A percentile compares a stretch with the other conserved stretches of the same genome.
phyloP scores from a whole-genome alignment of 768 basidiomycete species.

The Mycena vulgaris region DNA sequence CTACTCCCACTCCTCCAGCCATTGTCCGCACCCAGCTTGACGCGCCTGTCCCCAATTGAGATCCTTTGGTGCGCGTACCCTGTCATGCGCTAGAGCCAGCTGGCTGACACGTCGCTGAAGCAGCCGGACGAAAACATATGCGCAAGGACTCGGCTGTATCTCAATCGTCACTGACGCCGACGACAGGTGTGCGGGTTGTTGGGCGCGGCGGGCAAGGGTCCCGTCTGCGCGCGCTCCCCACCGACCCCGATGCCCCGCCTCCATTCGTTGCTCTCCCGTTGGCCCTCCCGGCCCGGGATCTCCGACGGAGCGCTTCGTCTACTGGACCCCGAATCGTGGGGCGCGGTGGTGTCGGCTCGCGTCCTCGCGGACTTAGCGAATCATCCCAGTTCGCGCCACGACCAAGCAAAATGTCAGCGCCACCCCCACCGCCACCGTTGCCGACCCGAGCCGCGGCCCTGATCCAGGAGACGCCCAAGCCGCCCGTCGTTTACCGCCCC shows the following conservation, averaged over 20 bases:
- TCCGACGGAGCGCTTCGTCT: neutral
- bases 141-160: neutral
- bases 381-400: no score
- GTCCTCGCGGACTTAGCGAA: slow-evolving; percentile 13
- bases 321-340: slow-evolving; percentile 17
- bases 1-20: neutral
- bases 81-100: neutral
- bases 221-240: slow-evolving; percentile 19
- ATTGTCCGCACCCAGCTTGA: neutral
- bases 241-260: neutral
- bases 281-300: no score
- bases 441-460: neutral
- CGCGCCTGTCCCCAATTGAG: slow-evolving; percentile 16
- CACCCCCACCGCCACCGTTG: neutral
- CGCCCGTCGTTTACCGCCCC: slow-evolving; percentile 12
- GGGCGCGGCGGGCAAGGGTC: slow-evolving; percentile 33
- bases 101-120: neutral
- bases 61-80: slow-evolving; percentile 9
- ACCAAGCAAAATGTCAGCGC: neutral
- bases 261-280: no score
- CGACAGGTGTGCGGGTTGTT: slow-evolving; percentile 19
- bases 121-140: neutral
- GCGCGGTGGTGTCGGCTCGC: slow-evolving; percentile 27
- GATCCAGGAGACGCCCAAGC: slow-evolving; percentile 3
- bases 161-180: neutral